Conservation (phyloP, 371 early-diverging fungal species). For the Dichotomocladium elegans region DNA sequence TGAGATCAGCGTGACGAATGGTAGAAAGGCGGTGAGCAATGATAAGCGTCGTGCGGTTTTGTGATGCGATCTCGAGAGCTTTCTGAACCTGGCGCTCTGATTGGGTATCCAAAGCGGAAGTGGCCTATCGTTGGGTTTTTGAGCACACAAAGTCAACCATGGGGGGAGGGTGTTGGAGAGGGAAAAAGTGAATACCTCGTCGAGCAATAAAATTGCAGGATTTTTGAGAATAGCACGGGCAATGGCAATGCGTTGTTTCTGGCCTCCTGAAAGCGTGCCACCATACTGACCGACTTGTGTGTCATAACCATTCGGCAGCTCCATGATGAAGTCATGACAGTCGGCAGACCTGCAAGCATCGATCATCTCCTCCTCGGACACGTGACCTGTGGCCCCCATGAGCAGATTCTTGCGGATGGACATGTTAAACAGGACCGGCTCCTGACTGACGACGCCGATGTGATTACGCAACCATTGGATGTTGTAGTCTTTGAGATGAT, state of each 20-base stretch:
- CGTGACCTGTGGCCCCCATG: constrained; percentile 38
- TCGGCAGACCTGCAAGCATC: constrained; percentile 65
- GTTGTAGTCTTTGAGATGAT: constrained; percentile 39
- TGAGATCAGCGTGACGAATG: constrained; percentile 72
- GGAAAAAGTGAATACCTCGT: constrained; percentile 47
- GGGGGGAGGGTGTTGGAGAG: too few species aligned
- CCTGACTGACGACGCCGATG: constrained; percentile 57
- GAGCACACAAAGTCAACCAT: too few species aligned
- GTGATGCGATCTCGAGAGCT: constrained; percentile 66
- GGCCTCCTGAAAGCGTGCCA: constrained; percentile 72
- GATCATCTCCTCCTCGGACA: constrained; percentile 29
- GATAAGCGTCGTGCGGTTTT: constrained; percentile 77
- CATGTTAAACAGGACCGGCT: constrained; percentile 64
- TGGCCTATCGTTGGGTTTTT: too few species aligned
- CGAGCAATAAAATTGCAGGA: constrained; percentile 56
- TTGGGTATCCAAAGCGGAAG: constrained; percentile 67
- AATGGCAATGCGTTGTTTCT: constrained; percentile 65
- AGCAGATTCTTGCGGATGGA: constrained; percentile 28
- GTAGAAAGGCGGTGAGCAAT: constrained; percentile 84
- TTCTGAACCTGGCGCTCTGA: constrained; percentile 78
- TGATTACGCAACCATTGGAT: constrained; percentile 37
- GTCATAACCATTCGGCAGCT: constrained; percentile 71
- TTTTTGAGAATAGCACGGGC: constrained; percentile 79
- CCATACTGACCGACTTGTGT: constrained; percentile 65
- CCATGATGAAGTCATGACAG: constrained; percentile 70